Evolutionary conservation across 176 grass and related monocot species (phyloP).

Genomic region (Pontederia paniculata): DNA sequence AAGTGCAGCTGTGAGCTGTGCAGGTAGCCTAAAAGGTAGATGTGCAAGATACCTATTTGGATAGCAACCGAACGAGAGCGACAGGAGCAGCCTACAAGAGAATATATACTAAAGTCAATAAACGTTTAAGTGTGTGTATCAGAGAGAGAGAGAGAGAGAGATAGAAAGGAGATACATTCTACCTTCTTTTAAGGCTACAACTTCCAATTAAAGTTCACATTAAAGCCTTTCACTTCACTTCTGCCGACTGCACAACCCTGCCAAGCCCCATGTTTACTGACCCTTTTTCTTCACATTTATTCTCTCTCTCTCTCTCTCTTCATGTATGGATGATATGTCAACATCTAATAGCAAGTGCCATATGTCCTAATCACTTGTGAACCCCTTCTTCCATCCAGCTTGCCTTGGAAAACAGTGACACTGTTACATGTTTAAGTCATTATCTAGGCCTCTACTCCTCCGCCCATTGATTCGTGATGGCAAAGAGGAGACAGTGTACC

Average conservation of each 20-base stretch:
- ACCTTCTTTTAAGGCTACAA: neutral
- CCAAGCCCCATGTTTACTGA: neutral
- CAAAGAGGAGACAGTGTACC: no score
- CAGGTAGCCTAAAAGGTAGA: conserved; percentile 11
- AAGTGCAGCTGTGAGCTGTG: neutral
- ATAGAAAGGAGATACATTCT: neutral
- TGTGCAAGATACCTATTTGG: neutral
- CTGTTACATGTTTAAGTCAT: neutral
- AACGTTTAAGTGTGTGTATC: neutral
- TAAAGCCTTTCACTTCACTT: conserved; percentile 2
- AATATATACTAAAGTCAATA: no score
- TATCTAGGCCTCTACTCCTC: neutral
- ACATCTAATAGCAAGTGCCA: neutral
- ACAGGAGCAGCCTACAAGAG: conserved; percentile 1
- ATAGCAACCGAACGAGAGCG: conserved; percentile 8
- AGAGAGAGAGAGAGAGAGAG: neutral
- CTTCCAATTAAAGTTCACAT: conserved; percentile 11
- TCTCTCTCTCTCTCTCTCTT: conserved; percentile 12
- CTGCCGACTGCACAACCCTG: neutral
- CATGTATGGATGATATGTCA: conserved; percentile 7
- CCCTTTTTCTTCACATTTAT: neutral
- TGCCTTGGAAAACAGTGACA: conserved; percentile 2
- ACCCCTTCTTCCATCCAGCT: conserved; percentile 6
- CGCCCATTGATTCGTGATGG: neutral
- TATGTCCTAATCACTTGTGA: conserved; percentile 2